A percentile compares a stretch with the other conserved stretches of the same genome.
Conservation (phyloP, 495 filamentous ascomycete genomes). For the Penicillium atrosanguineum region DNA sequence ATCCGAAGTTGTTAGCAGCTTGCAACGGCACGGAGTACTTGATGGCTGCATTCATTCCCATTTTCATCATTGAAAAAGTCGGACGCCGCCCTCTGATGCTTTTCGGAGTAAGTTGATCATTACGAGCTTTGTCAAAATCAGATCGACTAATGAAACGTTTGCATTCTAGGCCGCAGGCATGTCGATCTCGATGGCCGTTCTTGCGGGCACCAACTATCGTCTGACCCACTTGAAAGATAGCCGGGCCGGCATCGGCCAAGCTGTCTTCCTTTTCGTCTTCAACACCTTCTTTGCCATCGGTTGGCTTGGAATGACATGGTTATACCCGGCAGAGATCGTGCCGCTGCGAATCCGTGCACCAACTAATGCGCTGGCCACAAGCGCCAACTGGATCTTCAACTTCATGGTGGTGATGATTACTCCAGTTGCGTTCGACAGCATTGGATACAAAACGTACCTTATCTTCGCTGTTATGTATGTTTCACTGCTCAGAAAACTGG, state of each 20-base stretch:
- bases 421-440: constrained; percentile 59
- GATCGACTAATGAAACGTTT: background rate
- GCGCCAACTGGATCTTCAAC: constrained; percentile 29
- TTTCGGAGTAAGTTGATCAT: constrained; percentile 45
- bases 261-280: constrained; percentile 56
- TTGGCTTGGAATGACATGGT: constrained; percentile 69
- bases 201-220: constrained; percentile 45
- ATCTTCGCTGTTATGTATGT: constrained; percentile 51
- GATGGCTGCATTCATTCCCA: constrained; percentile 62
- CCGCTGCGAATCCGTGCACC: constrained; percentile 25
- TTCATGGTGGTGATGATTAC: constrained; percentile 62
- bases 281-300: constrained; percentile 70
- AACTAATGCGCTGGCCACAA: constrained; percentile 16
- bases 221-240: constrained; percentile 28
- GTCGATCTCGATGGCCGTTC: constrained; percentile 59
- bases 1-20: constrained; percentile 43
- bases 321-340: constrained; percentile 67
- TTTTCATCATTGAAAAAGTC: constrained; percentile 61
- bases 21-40: constrained; percentile 68
- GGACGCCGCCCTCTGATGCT: constrained; percentile 67
- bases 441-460: constrained; percentile 65
- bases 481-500: background rate
- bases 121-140: background rate
- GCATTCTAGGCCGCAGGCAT: constrained; percentile 48
- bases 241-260: constrained; percentile 42